phyloP scores from a whole-genome alignment of 163 green algal species.

The Smithsoniella earleae region DNA sequence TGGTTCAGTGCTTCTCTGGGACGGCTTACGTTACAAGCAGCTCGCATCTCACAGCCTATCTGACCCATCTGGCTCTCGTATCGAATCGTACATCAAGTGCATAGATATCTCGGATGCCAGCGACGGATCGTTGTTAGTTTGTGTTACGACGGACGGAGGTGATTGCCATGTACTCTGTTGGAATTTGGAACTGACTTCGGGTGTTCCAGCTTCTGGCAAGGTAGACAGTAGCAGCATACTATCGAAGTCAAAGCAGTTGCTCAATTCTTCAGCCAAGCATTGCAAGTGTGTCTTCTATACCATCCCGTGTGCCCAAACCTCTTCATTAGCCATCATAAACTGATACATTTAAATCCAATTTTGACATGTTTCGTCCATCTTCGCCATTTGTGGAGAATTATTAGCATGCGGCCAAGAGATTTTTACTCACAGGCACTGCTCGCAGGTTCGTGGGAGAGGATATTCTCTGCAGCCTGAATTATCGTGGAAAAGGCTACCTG shows the following conservation, averaged over 20 bases:
- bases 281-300: not conserved
- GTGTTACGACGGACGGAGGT: not conserved
- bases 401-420: not conserved
- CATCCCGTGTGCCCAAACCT: not conserved
- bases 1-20: not conserved
- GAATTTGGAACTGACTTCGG: not conserved
- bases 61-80: not conserved
- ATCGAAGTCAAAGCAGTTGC: not conserved
- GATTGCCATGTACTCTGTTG: not conserved
- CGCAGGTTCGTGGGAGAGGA: slow-evolving; percentile 5
- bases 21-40: not conserved
- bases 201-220: not conserved
- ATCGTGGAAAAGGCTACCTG: not conserved
- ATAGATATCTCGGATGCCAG: not conserved
- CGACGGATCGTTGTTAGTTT: not conserved
- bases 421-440: not conserved
- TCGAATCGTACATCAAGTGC: not conserved
- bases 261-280: slow-evolving; percentile 18
- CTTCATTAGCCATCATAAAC: not conserved
- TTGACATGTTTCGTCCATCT: not conserved
- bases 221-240: not conserved
- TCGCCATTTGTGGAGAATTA: not conserved
- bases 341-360: not conserved
- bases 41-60: not conserved
- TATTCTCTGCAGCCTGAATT: not conserved